Base-by-base conservation (phyloP, 139 green algal genomes). In the Chara braunii region DNA sequence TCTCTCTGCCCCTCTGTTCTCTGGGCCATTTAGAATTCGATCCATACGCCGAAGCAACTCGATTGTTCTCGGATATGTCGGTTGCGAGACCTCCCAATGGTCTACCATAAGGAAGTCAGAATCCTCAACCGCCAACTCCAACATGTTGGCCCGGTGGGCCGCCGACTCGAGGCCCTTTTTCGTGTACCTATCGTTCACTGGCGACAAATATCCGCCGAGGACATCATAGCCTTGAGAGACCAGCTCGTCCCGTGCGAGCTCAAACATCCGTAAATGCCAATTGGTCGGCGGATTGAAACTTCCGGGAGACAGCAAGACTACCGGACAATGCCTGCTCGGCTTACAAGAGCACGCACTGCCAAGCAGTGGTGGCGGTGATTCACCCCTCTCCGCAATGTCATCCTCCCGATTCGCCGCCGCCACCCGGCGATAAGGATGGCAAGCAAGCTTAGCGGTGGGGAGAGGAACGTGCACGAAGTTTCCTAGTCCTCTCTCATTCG, bases 191-290 rank as follows among this genome's bases (percentile, higher is more conserved):
- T 53, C 58, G 33, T 78, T 80, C 24, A 80, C 72, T 24, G 72
- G 72, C n/a, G 72, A 79, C 55, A 80, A 67, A 68, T 80, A 80
- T 8, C 29, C 72, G 11, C 72, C 72, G 11, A 80, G n/a, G 26
- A 80, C 72, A 8, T 56, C 42, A n/a, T 28, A 72, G 3, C 56
- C 68, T 1, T 45, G 14, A 43, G 14, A 3, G 24, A 50, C 2
- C 26, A 79, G 24, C 1, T 44, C 53, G 53, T 79, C 71, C 12
- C 54, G 26, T 1, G 68, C 71, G 54, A 79, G n/a, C 60, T 79
- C 65, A 31, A 74, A 35, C 58, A 74, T 72, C 12, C 65, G 62
- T 30, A 74, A 37, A 37, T 74, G 65, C 65, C 59, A 48, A 2
- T 61, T 30, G 9, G 65, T 74, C 18, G 65, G 65, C 2, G 65